Evolutionary conservation across 306 rosid genomes (phyloP).

Genomic region (Prunus mongolica): DNA sequence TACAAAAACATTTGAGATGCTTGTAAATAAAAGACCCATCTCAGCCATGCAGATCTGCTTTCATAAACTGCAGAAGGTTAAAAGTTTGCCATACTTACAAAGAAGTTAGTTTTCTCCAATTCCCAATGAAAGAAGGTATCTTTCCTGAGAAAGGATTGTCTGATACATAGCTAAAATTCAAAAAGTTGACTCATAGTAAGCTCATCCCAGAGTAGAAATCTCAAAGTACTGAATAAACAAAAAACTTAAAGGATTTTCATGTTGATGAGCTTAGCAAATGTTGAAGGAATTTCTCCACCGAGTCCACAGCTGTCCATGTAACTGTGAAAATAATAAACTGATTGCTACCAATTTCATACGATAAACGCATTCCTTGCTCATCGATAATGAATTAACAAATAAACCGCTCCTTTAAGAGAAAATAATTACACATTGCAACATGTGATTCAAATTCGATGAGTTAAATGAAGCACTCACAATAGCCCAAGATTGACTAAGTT

Average conservation of each 20-base stretch:
- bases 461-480: conserved; percentile 8
- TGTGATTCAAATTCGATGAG: background rate
- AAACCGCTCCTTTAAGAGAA: too few species aligned
- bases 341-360: background rate
- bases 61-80: background rate
- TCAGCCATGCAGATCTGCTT: background rate
- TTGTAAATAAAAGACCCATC: too few species aligned
- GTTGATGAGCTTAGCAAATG: conserved; percentile 20
- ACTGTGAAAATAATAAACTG: conserved; percentile 10
- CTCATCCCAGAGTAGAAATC: background rate
- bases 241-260: conserved; percentile 4
- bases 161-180: conserved; percentile 10
- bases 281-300: conserved; percentile 26
- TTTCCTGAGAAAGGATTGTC: conserved; percentile 25
- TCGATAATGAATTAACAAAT: too few species aligned
- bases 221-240: background rate
- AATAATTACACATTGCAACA: background rate
- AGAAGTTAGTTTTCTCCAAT: conserved; percentile 14
- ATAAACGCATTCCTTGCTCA: background rate
- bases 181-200: background rate
- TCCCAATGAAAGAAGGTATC: conserved; percentile 28
- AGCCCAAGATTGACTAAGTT: conserved; percentile 10
- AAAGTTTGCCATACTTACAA: conserved; percentile 7
- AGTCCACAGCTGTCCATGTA: conserved; percentile 11
- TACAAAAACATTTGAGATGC: too few species aligned